Percentiles rank a stretch among this genome's conserved stretches.
These are phyloP conservation scores for Eimeria necatrix DNA, from an alignment of 169 alveolate genomes.

Conservation along the genomic window DNA sequence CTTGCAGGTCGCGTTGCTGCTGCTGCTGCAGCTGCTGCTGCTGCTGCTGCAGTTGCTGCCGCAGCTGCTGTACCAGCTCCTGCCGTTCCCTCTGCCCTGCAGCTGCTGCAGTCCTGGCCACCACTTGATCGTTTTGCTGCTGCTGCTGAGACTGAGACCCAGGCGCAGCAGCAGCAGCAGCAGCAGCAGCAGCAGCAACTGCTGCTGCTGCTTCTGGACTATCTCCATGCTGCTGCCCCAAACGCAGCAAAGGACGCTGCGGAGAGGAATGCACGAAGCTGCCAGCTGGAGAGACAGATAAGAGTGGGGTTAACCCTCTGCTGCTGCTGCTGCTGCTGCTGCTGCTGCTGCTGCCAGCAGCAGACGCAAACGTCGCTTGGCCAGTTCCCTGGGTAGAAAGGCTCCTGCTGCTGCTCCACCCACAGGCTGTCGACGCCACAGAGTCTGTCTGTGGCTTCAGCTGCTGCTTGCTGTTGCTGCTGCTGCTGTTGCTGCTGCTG, in stretches of 20 bases:
- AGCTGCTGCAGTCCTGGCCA: too few relatives aligned
- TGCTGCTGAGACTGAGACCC: constrained; percentile 26
- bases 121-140: background rate
- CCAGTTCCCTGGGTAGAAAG: constrained; percentile 32
- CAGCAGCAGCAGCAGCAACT: background rate
- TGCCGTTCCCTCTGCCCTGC: background rate
- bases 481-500: constrained; percentile 62
- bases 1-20: background rate
- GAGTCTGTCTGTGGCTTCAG: constrained; percentile 55
- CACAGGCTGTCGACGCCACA: constrained; percentile 49
- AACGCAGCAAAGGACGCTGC: background rate
- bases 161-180: background rate
- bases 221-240: constrained; percentile 55
- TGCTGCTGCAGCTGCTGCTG: constrained; percentile 14
- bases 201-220: constrained; percentile 22
- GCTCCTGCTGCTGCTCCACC: constrained; percentile 72
- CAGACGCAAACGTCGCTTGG: constrained; percentile 19
- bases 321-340: constrained; percentile 72
- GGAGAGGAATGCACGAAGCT: background rate
- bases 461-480: constrained; percentile 59
- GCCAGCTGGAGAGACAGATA: constrained; percentile 31
- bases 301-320: constrained; percentile 17
- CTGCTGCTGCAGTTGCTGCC: constrained; percentile 37
- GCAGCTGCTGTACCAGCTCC: constrained; percentile 45
- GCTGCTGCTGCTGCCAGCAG: constrained; percentile 68